These are phyloP conservation scores for Mortierella sp. DNA, from an alignment of 371 early-diverging fungal genomes.

Conservation along the genomic window DNA sequence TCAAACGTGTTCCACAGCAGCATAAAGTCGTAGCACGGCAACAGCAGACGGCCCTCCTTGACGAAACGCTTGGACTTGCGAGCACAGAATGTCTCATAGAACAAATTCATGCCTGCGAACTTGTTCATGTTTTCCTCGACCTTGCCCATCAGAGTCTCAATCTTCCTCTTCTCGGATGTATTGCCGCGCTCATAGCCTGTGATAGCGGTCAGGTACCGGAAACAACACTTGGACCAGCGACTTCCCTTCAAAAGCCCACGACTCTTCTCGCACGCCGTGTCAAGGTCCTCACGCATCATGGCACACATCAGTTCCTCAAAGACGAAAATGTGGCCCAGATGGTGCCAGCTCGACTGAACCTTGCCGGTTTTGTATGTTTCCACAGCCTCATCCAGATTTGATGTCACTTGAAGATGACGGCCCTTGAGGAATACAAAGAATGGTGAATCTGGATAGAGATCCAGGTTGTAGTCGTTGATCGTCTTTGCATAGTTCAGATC, in stretches of 20 bases:
- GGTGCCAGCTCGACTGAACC: conserved; percentile 39
- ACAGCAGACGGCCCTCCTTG: conserved; percentile 43
- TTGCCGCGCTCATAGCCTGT: conserved; percentile 50
- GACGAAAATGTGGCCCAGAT: conserved; percentile 39
- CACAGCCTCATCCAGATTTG: conserved; percentile 42
- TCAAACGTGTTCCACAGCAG: conserved; percentile 52
- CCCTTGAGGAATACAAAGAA: conserved; percentile 51
- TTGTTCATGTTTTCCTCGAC: conserved; percentile 50
- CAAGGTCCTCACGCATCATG: conserved; percentile 44
- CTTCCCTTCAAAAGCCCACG: conserved; percentile 46
- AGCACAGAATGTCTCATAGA: conserved; percentile 53
- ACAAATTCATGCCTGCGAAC: conserved; percentile 48
- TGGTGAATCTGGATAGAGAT: conserved; percentile 36
- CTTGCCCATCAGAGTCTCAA: conserved; percentile 38
- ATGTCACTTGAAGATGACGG: conserved; percentile 46
- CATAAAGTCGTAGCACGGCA: conserved; percentile 51
- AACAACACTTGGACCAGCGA: conserved; percentile 50
- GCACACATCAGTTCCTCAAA: conserved; percentile 52
- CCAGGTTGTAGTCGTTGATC: conserved; percentile 54
- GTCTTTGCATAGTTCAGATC: conserved; percentile 44
- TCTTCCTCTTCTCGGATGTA: conserved; percentile 38
- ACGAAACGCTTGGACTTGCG: conserved; percentile 46
- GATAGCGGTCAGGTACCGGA: conserved; percentile 49
- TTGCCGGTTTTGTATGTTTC: conserved; percentile 29
- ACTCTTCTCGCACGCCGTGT: conserved; percentile 41